phyloP scores from a whole-genome alignment of 768 basidiomycete species.

The Pisolithus microcarpus region DNA sequence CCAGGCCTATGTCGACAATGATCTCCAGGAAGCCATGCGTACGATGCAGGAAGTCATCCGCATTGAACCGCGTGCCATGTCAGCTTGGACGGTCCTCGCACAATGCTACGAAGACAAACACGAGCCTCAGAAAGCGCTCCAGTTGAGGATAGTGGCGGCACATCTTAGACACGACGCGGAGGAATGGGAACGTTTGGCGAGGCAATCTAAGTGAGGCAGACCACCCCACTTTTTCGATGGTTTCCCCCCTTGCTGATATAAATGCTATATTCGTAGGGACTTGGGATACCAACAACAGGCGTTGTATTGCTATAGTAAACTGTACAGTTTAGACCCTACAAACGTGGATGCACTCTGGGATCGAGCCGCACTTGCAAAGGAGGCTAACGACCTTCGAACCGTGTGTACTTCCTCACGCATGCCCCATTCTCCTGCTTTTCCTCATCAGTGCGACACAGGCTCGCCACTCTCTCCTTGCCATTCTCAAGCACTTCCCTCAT shows the following conservation, averaged over 20 bases:
- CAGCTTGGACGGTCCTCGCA: constrained; percentile 85
- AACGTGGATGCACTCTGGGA: constrained; percentile 90
- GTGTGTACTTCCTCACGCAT: constrained; percentile 32
- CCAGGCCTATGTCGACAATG: constrained; percentile 70
- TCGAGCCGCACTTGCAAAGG: constrained; percentile 71
- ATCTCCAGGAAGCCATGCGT: constrained; percentile 61
- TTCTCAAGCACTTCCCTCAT: constrained; percentile 69
- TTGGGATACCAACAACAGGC: constrained; percentile 77
- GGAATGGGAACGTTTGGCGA: constrained; percentile 81
- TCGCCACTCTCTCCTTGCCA: constrained; percentile 27
- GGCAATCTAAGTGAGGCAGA: constrained; percentile 58
- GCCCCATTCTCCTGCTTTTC: not conserved
- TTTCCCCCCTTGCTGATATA: constrained; percentile 36
- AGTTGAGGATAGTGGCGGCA: constrained; percentile 83
- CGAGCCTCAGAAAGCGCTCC: constrained; percentile 64
- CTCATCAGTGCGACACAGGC: constrained; percentile 10
- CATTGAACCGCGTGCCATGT: constrained; percentile 78
- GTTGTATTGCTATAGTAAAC: constrained; percentile 85
- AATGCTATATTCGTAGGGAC: constrained; percentile 31
- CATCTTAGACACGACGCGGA: constrained; percentile 79
- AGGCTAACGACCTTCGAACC: constrained; percentile 61
- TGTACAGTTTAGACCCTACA: constrained; percentile 66
- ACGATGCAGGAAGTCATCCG: constrained; percentile 89
- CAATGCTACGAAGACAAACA: constrained; percentile 72
- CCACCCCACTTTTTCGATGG: constrained; percentile 31